Evolutionary conservation across 148 eudicot species (phyloP), one percentile per base, ranked within the genome.

Genomic region (Amaranthus cruentus): DNA sequence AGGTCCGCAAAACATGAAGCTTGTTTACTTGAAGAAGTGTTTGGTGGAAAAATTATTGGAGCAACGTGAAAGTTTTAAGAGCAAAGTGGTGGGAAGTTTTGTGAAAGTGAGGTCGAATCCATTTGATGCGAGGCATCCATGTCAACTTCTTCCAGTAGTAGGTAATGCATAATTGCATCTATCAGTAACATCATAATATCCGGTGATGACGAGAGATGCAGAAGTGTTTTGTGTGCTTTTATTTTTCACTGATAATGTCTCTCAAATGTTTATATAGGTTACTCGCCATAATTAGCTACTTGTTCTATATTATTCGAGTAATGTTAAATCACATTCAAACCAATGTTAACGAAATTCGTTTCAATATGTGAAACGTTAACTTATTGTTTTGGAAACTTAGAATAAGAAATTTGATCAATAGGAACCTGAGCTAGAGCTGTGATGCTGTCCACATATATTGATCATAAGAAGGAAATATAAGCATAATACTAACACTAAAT

Each of bases 21-120:
- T 90, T 69, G 87, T 92, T 47, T 96, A 88, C 81, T 73, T 96
- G 89, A 88, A 65, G 87, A 86, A 81, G 86, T 85, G 82, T 76
- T 78, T 92, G 62, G 77, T 90, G 71, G 76, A 87, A 79, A 85
- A 85, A 62, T 74, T 96, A 51, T 62, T 76, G 68, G 86, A 85
- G 79, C 68, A 84, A 12, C 72, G 81, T 50, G 97, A 90, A 77
- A 76, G 77, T 66, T 88, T 87, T 80, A 88, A 87, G 78, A 74
- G 81, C 74, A 92, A 87, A 79, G 81, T 90, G 55, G 61, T 80
- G 21, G 99, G 96, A 78, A 85, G 92, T 84, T 88, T 96, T 83
- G 92, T 96, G 78, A 84, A 85, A 79, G 90, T 87, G 52, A 96
- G 84, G 85, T 80, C 84, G 62, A 87, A 84, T 50, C 75, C 86